phyloP scores from a whole-genome alignment of 2,329 filamentous ascomycete species.

The Emmonsiellopsis sp. region DNA sequence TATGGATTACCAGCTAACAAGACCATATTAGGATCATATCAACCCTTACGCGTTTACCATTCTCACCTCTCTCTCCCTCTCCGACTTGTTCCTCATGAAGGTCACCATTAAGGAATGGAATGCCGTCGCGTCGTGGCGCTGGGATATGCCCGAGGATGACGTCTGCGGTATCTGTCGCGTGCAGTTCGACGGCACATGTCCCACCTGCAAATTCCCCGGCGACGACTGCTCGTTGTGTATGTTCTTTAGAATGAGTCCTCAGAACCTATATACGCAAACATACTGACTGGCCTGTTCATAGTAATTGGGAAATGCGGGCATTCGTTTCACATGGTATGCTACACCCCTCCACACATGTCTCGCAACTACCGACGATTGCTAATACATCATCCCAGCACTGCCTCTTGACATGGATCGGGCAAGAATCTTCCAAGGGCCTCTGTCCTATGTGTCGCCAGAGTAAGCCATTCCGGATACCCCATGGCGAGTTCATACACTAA shows the following conservation, averaged over 20 bases:
- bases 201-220: slow-evolving; percentile 94
- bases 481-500: slow-evolving; percentile 3
- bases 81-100: slow-evolving; percentile 58
- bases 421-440: slow-evolving; percentile 84
- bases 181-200: slow-evolving; percentile 94
- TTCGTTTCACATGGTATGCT: slow-evolving; percentile 84
- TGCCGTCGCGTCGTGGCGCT: slow-evolving; percentile 91
- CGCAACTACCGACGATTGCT: background rate
- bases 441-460: slow-evolving; percentile 98
- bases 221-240: slow-evolving; percentile 87
- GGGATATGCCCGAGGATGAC: slow-evolving; percentile 95
- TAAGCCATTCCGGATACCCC: slow-evolving; percentile 33
- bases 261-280: background rate
- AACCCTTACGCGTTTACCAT: background rate
- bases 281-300: slow-evolving; percentile 28
- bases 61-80: background rate
- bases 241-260: slow-evolving; percentile 23
- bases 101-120: slow-evolving; percentile 91
- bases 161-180: slow-evolving; percentile 98
- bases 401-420: slow-evolving; percentile 90
- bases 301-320: slow-evolving; percentile 95
- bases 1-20: no score
- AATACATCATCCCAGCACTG: slow-evolving; percentile 58
- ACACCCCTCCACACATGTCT: background rate
- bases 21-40: no score